Evolutionary conservation across 306 rosid genomes (phyloP), one percentile per base, ranked within the genome.

Genomic region (Vigna mungo): DNA sequence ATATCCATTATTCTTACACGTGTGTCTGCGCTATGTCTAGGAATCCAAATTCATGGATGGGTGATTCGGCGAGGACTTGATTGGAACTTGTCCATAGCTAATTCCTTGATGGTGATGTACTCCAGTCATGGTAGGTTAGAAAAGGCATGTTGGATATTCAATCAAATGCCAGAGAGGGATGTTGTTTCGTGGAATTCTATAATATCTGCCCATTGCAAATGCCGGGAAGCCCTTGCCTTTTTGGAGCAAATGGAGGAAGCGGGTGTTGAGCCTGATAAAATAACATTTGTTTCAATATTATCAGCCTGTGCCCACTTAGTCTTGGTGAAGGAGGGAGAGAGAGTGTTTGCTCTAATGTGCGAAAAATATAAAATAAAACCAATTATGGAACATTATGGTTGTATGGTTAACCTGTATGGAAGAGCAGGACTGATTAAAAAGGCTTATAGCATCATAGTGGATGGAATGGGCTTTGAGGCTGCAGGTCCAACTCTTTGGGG

Each of bases 401-500:
- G 97, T 75, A 85, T 92, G 89, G 93, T 95, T 76, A 92, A 95
- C 81, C 97, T 92, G 21, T 95, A 87, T 66, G 97, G 96, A 77
- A 88, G 97, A 82, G 97, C 88, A 77, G 96, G 97, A 18, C 20
- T 85, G 60, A 79, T 90, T 62, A 53, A 84, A 83, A 88, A 90
- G 78, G 98, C 97, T 63, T 88, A 89, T 65, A 48, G 81, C 21
- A 47, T 92, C 72, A 82, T 95, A 65, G 69, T 49, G 17, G 79
- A 87, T 30, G 78, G 37, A 70, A 83, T 90, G 86, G 85, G 79
- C 74, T 66, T 86, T 58, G 92, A 88, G 79, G 92, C 88, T 43
- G 97, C 91, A 43, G 90, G 94, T 69, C 92, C 98, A 52, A 92
- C 98, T 0, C 83, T 88, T 52, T 95, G 98, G 96, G 97, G 97